phyloP scores from a whole-genome alignment of 768 basidiomycete species.

The Lyophyllum atratum region DNA sequence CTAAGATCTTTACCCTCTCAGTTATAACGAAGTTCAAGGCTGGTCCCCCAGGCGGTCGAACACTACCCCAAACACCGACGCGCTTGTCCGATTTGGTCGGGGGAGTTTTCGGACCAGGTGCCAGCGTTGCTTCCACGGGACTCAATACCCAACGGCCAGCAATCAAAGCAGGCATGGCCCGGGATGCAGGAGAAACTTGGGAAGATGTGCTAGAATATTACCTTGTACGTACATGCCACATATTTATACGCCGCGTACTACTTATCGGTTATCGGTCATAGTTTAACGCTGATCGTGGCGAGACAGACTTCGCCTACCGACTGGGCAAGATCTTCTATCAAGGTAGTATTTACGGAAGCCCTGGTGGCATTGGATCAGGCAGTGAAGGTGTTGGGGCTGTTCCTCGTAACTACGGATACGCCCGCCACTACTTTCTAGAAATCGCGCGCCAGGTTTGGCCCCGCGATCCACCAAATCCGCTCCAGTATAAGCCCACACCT shows the following conservation, averaged over 20 bases:
- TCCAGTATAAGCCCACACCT: slow-evolving; percentile 40
- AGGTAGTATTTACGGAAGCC: slow-evolving; percentile 82
- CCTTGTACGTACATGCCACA: slow-evolving; percentile 49
- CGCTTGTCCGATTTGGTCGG: slow-evolving; percentile 88
- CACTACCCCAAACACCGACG: slow-evolving; percentile 79
- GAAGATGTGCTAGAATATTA: slow-evolving; percentile 93
- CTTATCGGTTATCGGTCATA: slow-evolving; percentile 29
- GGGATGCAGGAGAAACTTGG: slow-evolving; percentile 92
- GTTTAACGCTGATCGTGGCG: slow-evolving; percentile 95
- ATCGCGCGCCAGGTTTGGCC: slow-evolving; percentile 91
- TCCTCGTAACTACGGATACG: slow-evolving; percentile 73
- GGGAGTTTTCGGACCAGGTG: slow-evolving; percentile 93
- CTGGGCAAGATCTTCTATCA: slow-evolving; percentile 97
- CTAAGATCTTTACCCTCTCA: slow-evolving; percentile 22
- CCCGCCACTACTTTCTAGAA: slow-evolving; percentile 79
- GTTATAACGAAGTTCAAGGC: slow-evolving; percentile 81
- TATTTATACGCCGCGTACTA: background rate
- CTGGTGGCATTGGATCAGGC: slow-evolving; percentile 83
- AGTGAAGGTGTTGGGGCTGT: slow-evolving; percentile 93
- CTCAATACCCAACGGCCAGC: slow-evolving; percentile 69
- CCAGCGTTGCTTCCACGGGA: slow-evolving; percentile 91
- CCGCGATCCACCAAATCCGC: slow-evolving; percentile 63
- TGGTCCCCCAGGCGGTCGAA: slow-evolving; percentile 90
- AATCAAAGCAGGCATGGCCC: slow-evolving; percentile 81
- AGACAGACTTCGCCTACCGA: slow-evolving; percentile 85